Evolutionary conservation across 768 basidiomycete species (phyloP).

Genomic region (Lentinula aciculospora): DNA sequence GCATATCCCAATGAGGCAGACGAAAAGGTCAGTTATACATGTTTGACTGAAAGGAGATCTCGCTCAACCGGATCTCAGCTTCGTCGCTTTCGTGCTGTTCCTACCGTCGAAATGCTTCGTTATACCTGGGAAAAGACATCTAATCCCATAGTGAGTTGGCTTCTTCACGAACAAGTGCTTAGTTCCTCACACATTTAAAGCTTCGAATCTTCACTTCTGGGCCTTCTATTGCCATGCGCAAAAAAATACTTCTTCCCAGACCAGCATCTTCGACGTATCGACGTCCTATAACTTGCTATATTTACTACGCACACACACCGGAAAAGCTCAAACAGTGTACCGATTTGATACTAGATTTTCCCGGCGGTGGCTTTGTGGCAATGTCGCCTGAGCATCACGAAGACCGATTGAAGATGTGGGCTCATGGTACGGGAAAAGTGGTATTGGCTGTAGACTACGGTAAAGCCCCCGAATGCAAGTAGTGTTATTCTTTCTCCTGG

Average conservation of each 20-base stretch:
- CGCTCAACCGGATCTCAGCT: slow-evolving; percentile 43
- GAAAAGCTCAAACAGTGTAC: slow-evolving; percentile 57
- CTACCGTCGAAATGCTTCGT: slow-evolving; percentile 94
- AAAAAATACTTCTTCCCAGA: slow-evolving; percentile 79
- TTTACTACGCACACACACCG: slow-evolving; percentile 76
- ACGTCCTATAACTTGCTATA: slow-evolving; percentile 76
- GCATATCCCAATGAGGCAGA: slow-evolving; percentile 84
- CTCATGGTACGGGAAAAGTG: slow-evolving; percentile 68
- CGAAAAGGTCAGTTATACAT: slow-evolving; percentile 69
- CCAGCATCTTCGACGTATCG: slow-evolving; percentile 70
- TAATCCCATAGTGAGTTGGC: slow-evolving; percentile 74
- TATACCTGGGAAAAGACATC: slow-evolving; percentile 95
- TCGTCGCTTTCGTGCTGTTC: slow-evolving; percentile 85
- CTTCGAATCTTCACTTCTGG: slow-evolving; percentile 60
- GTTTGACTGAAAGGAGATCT: background rate
- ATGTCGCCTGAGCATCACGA: slow-evolving; percentile 97
- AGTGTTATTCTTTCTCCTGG: background rate
- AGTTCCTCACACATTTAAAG: slow-evolving; percentile 28
- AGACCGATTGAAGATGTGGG: slow-evolving; percentile 87
- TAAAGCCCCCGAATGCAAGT: slow-evolving; percentile 91
- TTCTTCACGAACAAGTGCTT: slow-evolving; percentile 4
- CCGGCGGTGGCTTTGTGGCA: slow-evolving; percentile 95
- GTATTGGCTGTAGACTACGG: slow-evolving; percentile 90
- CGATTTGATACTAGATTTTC: slow-evolving; percentile 87
- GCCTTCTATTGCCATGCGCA: slow-evolving; percentile 58